These are phyloP conservation scores for Globisporangium megalacanthum DNA, from an alignment of 352 stramenopile genomes.

Conservation along the genomic window DNA sequence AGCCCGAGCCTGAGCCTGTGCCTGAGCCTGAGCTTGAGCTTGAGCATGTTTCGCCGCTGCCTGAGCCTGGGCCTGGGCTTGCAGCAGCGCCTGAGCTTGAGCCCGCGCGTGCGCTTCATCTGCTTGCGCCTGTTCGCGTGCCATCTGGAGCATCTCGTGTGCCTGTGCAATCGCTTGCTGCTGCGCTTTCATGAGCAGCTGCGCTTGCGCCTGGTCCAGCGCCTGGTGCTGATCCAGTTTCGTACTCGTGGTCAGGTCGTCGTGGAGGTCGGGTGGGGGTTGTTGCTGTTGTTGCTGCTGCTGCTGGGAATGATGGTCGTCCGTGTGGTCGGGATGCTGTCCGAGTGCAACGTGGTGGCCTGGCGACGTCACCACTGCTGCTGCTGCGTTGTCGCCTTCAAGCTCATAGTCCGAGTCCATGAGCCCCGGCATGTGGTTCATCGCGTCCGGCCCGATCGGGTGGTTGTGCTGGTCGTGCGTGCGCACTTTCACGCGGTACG, in stretches of 20 bases:
- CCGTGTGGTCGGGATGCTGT: no score
- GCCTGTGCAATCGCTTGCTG: constrained; percentile 28
- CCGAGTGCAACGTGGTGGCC: no score
- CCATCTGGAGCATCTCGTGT: constrained; percentile 9
- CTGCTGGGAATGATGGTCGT: background rate
- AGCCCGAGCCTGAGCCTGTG: background rate
- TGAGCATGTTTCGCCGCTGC: constrained; percentile 5
- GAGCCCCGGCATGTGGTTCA: constrained; percentile 46
- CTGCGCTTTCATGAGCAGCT: constrained; percentile 27
- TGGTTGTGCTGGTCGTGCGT: constrained; percentile 76
- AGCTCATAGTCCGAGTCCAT: constrained; percentile 63
- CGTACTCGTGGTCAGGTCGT: background rate
- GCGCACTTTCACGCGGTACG: constrained; percentile 72
- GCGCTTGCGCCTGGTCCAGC: constrained; percentile 23
- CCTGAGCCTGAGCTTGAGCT: constrained; percentile 16
- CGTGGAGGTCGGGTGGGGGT: constrained; percentile 1
- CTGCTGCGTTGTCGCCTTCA: constrained; percentile 10
- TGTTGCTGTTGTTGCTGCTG: constrained; percentile 2
- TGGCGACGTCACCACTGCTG: background rate
- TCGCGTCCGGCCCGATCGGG: constrained; percentile 55
- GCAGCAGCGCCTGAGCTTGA: constrained; percentile 18
- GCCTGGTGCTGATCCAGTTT: constrained; percentile 9
- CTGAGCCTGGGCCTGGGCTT: constrained; percentile 14
- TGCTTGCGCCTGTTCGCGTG: constrained; percentile 16
- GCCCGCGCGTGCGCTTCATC: constrained; percentile 17